Evolutionary conservation across 164 flowering plant genomes (phyloP).

Genomic region (Saururus chinensis): DNA sequence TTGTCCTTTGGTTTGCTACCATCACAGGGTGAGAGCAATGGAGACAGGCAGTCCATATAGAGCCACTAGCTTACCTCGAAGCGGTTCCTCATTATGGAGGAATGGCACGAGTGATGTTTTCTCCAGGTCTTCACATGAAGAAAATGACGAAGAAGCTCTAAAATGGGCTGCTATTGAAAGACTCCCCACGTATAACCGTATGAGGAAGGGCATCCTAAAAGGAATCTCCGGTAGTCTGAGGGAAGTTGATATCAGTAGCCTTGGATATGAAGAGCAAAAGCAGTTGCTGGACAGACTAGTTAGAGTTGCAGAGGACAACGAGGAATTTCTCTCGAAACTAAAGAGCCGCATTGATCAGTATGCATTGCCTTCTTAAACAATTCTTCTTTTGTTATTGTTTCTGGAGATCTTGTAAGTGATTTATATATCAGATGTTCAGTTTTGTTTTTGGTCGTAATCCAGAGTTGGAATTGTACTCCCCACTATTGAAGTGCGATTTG

Average conservation of each 20-base stretch:
- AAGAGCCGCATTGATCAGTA: conserved; percentile 69
- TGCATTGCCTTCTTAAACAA: background rate
- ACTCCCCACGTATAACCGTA: conserved; percentile 15
- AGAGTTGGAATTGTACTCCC: conserved; percentile 86
- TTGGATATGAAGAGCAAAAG: conserved; percentile 46
- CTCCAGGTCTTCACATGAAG: conserved; percentile 12
- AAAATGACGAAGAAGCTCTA: conserved; percentile 16
- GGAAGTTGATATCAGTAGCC: conserved; percentile 62
- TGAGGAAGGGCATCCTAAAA: conserved; percentile 8
- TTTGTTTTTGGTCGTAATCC: conserved; percentile 1
- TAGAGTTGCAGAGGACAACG: conserved; percentile 76
- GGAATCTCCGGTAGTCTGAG: conserved; percentile 11
- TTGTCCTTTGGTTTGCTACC: too few species aligned
- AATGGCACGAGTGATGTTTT: conserved; percentile 5
- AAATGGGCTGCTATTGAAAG: conserved; percentile 20
- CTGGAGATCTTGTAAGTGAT: background rate
- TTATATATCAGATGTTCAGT: background rate
- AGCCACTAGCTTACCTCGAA: too few species aligned
- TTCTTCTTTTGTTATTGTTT: background rate
- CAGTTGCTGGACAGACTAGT: conserved; percentile 61
- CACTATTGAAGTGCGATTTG: conserved; percentile 71
- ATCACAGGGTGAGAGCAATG: too few species aligned
- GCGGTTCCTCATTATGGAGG: conserved; percentile 10
- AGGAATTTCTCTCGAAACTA: conserved; percentile 64
- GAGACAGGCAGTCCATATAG: too few species aligned